phyloP scores from a whole-genome alignment of 495 filamentous ascomycete genomes.

The Collariella sp. region DNA sequence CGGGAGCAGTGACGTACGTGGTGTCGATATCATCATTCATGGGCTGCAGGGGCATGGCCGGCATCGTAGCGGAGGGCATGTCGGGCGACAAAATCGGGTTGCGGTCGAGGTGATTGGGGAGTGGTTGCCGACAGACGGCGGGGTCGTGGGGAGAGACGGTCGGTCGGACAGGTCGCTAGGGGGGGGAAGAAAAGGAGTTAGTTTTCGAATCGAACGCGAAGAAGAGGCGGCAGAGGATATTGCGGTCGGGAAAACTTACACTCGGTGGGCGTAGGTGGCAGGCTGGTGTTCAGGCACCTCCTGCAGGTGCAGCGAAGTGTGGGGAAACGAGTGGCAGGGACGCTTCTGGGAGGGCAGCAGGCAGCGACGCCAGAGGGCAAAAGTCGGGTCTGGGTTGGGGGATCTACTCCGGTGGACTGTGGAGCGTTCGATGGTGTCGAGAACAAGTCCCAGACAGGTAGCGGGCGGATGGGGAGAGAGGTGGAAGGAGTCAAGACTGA shows the following conservation, averaged over 20 bases:
- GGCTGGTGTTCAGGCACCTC: neutral
- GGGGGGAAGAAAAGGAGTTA: neutral
- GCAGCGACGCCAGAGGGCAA: too few species aligned
- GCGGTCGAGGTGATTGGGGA: neutral
- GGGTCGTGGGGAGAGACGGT: neutral
- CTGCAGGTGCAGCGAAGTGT: neutral
- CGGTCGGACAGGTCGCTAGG: neutral
- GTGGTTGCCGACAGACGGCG: neutral
- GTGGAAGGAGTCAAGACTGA: too few species aligned
- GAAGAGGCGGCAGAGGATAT: neutral
- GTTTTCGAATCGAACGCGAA: too few species aligned
- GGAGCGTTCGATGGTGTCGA: too few species aligned
- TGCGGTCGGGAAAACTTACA: too few species aligned
- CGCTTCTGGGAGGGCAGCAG: neutral
- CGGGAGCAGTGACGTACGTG: slow-evolving; percentile 52
- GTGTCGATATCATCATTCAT: slow-evolving; percentile 74
- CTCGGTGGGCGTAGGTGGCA: neutral
- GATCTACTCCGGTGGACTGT: too few species aligned
- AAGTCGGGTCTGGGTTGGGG: too few species aligned
- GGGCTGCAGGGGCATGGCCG: slow-evolving; percentile 43
- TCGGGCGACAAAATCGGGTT: slow-evolving; percentile 2
- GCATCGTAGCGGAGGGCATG: slow-evolving; percentile 21
- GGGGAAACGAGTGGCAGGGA: slow-evolving; percentile 4
- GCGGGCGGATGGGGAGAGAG: too few species aligned
- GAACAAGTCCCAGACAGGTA: too few species aligned